Conservation (phyloP, 2,329 filamentous ascomycete species). For the Claviceps quebecensis region DNA sequence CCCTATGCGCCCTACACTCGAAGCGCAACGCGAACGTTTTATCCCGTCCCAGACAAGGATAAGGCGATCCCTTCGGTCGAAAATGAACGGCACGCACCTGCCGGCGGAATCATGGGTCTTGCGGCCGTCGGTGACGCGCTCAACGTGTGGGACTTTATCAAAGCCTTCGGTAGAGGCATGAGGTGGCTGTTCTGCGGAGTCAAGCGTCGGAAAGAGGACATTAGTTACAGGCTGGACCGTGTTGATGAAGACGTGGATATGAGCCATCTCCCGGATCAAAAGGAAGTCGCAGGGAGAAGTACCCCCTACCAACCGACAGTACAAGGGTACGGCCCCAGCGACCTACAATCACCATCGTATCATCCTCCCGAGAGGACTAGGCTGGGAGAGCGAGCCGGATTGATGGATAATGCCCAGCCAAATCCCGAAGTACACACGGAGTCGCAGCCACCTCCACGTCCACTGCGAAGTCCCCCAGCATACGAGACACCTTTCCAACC, state of each 20-base stretch:
- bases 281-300: conserved; percentile 6
- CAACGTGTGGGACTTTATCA: conserved; percentile 73
- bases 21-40: conserved; percentile 29
- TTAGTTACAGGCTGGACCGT: conserved; percentile 28
- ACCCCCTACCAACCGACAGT: conserved; percentile 15
- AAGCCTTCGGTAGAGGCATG: conserved; percentile 62
- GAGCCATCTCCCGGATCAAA: conserved; percentile 22
- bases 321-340: conserved; percentile 22
- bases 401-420: conserved; percentile 26
- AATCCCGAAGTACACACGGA: conserved; percentile 10
- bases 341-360: conserved; percentile 17
- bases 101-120: conserved; percentile 50
- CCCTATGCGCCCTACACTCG: conserved; percentile 56
- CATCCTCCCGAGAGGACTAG: conserved; percentile 21
- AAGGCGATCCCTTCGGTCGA: conserved; percentile 26
- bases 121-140: conserved; percentile 56
- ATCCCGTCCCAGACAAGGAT: conserved; percentile 29
- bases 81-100: conserved; percentile 35
- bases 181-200: conserved; percentile 70
- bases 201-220: conserved; percentile 41
- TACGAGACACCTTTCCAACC: conserved; percentile 1
- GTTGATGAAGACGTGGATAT: conserved; percentile 21
- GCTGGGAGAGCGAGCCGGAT: conserved; percentile 26
- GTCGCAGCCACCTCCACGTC: conserved; percentile 4
- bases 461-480: conserved; percentile 1